Conservation (phyloP, 139 green algal species). For the Astrephomene gubernaculifera region DNA sequence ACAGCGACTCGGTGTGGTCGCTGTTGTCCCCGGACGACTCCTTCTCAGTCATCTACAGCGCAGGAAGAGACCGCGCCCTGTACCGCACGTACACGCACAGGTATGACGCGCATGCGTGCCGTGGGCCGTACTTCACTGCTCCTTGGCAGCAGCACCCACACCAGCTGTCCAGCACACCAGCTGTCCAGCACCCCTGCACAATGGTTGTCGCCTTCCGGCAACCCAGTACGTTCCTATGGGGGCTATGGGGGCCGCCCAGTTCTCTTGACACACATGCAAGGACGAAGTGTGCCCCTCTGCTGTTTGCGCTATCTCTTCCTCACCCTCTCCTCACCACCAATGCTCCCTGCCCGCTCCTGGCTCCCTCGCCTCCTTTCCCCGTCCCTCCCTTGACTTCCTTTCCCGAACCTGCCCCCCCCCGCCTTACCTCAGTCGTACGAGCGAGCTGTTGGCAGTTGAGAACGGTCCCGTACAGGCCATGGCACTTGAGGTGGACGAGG, state of each 20-base stretch:
- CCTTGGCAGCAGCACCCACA: too few relatives aligned
- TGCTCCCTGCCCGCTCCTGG: too few relatives aligned
- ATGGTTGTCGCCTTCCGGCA: too few relatives aligned
- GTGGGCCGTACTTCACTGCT: too few relatives aligned
- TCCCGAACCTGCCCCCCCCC: neutral
- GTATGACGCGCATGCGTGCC: too few relatives aligned
- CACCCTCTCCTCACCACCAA: neutral
- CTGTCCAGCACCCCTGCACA: too few relatives aligned
- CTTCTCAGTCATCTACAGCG: conserved; percentile 74
- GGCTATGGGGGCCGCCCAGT: too few relatives aligned
- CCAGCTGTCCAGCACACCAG: too few relatives aligned
- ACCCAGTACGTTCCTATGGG: too few relatives aligned
- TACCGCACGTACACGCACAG: conserved; percentile 74
- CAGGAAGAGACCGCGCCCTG: conserved; percentile 82
- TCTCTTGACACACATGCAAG: too few relatives aligned
- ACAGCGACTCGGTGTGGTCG: conserved; percentile 91
- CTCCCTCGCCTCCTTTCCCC: neutral
- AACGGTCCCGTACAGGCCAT: conserved; percentile 72
- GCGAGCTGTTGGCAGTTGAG: conserved; percentile 82
- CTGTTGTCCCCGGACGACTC: conserved; percentile 67
- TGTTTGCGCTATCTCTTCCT: neutral
- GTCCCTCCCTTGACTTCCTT: neutral
- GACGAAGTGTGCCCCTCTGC: neutral
- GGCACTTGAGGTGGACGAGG: conserved; percentile 26
- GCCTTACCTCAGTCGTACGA: conserved; percentile 53